These are phyloP conservation scores for Trypanosoma grayi DNA, from an alignment of 208 protist species.

Conservation along the genomic window DNA sequence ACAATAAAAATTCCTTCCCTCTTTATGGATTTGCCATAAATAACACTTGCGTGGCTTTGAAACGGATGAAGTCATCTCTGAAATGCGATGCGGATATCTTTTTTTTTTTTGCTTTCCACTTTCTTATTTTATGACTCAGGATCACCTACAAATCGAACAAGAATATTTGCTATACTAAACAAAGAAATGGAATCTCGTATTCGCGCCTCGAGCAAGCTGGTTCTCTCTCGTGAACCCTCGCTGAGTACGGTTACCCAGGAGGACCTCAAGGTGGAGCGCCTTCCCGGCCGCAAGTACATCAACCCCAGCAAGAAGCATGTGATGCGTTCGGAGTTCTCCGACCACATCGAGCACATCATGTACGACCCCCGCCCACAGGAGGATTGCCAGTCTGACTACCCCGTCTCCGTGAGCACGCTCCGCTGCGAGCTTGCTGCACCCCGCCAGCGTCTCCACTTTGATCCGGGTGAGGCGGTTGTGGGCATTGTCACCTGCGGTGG, in stretches of 20 bases:
- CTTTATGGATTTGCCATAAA: not conserved
- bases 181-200: conserved; percentile 25
- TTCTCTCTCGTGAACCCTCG: conserved; percentile 43
- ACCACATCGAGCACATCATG: conserved; percentile 87
- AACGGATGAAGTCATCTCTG: no score
- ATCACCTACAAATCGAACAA: not conserved
- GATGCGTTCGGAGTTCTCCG: conserved; percentile 61
- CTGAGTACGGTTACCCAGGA: conserved; percentile 57
- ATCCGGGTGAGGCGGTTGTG: conserved; percentile 80
- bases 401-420: conserved; percentile 68
- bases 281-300: conserved; percentile 63
- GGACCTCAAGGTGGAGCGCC: conserved; percentile 77
- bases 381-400: conserved; percentile 46
- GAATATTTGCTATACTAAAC: not conserved
- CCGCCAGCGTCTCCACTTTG: conserved; percentile 87
- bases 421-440: conserved; percentile 76
- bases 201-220: conserved; percentile 43
- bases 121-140: no score
- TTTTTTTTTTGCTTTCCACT: conserved; percentile 29
- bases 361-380: conserved; percentile 79
- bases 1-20: conserved; percentile 12
- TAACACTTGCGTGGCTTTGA: not conserved
- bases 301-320: conserved; percentile 86
- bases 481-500: conserved; percentile 95
- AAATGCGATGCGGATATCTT: not conserved